Base-by-base conservation (phyloP, 495 filamentous ascomycete species). In the Gamarada debralockiae region DNA sequence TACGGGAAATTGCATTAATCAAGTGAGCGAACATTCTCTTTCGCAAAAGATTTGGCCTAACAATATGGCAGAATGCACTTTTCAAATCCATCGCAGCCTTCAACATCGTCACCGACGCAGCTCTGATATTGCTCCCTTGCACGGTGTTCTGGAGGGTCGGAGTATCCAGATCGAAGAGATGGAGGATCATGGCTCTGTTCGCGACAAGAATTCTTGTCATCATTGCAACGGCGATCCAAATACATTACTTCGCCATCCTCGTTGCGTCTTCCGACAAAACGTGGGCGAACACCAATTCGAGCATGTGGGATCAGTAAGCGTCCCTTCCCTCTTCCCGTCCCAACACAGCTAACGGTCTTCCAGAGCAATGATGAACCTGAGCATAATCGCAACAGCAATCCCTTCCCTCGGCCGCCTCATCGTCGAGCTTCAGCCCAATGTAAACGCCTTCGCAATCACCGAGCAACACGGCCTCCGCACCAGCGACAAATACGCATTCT, bases 351-450 rank as follows among this genome's bases (percentile, higher is more conserved):
- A 39, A 39, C 17, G n/a, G n/a, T 10, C 27, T 6, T 15, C 36
- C 36, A 39, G 36, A 43, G 48, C 54, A 15, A 58, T 63, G 50
- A 59, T 67, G 60, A 67, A 67, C 40, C 56, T 60, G 9, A 57
- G 62, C 15, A 43, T 70, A 29, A 63, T 58, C n/a, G 53, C 61
- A 24, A 64, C 68, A 20, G 67, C 66, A 37, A 36, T 70, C 5
- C 68, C 68, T 15, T 66, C 68, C n/a, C 62, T 70, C 21, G 68
- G 67, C 51, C 66, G 65, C 41, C 63, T 70, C n/a, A 62, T 68
- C 37, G 63, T 64, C n/a, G 65, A 65, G 17, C 55, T 70, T 1
- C 60, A 68, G 46, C 61, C 59, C 44, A 48, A 43, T 40, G 24
- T 62, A 49, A 48, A 59, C 34, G 55, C 61, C 37, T 69, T 67